Percentiles rank a stretch among this genome's conserved stretches.
phyloP scores from a whole-genome alignment of 257 asterid species.

The Marsdenia floribunda region DNA sequence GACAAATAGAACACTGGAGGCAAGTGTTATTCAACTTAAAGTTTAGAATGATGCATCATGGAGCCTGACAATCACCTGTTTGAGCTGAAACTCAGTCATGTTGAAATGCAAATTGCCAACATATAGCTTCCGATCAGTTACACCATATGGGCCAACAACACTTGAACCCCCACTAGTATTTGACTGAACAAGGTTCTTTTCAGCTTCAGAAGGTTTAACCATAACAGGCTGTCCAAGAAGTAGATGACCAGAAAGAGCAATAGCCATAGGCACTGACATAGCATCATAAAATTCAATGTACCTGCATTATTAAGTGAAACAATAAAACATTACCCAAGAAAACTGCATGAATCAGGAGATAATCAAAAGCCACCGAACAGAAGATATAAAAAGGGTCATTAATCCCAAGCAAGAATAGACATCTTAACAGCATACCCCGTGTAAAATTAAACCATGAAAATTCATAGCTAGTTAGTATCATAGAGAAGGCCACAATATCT shows the following conservation, averaged over 20 bases:
- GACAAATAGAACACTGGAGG: background rate
- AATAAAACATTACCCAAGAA: background rate
- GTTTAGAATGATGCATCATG: background rate
- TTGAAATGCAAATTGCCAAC: slow-evolving; percentile 95
- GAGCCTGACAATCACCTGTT: slow-evolving; percentile 45
- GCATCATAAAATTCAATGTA: slow-evolving; percentile 93
- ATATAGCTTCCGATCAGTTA: slow-evolving; percentile 82
- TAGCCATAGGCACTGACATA: slow-evolving; percentile 99
- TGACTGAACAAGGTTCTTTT: slow-evolving; percentile 96
- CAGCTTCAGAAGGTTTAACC: slow-evolving; percentile 99
- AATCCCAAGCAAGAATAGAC: background rate
- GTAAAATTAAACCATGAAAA: background rate
- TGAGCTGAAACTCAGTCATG: slow-evolving; percentile 93
- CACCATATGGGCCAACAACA: slow-evolving; percentile 85
- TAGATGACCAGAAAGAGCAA: slow-evolving; percentile 85
- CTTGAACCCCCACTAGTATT: slow-evolving; percentile 66
- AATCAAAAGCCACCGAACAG: background rate
- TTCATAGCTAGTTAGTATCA: background rate
- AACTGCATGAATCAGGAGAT: background rate
- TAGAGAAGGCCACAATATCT: background rate
- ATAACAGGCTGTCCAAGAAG: slow-evolving; percentile 96
- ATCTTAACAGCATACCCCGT: background rate
- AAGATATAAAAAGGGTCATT: background rate
- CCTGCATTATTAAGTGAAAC: slow-evolving; percentile 35
- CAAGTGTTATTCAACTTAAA: background rate